These are phyloP conservation scores for Leptographium procerum DNA, from an alignment of 2,329 filamentous ascomycete genomes.

Conservation along the genomic window DNA sequence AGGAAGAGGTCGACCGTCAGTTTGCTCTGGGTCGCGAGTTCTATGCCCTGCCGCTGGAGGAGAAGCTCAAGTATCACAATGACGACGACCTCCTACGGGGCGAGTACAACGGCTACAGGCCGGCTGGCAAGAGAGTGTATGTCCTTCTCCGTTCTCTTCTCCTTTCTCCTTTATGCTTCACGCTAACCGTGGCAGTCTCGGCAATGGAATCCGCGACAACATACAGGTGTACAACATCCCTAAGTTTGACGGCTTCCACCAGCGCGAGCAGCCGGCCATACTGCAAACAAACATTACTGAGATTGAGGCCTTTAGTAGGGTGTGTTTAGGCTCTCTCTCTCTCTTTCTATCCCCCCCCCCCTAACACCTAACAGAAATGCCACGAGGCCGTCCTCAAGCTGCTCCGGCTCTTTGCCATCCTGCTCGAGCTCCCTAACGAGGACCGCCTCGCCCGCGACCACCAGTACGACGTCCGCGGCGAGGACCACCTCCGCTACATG, in stretches of 20 bases:
- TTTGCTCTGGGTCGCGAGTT: conserved; percentile 45
- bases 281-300: no score
- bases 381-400: conserved; percentile 38
- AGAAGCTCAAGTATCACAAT: conserved; percentile 47
- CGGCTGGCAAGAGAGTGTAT: conserved; percentile 40
- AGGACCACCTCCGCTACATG: conserved; percentile 50
- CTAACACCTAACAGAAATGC: no score
- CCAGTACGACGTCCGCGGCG: conserved; percentile 39
- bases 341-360: no score
- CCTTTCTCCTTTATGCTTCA: no score
- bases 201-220: no score
- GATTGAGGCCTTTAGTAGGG: no score
- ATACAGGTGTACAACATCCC: no score
- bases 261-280: no score
- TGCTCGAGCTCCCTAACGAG: conserved; percentile 47
- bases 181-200: no score
- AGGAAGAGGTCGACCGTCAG: conserved; percentile 43
- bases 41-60: conserved; percentile 32
- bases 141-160: no score
- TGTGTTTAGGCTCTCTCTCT: no score
- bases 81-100: conserved; percentile 30
- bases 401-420: conserved; percentile 45
- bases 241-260: no score
- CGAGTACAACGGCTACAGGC: conserved; percentile 41
- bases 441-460: conserved; percentile 44